Percentiles rank a stretch among this genome's conserved stretches.
Conservation (phyloP, 306 rosid genomes). For the Abrus pulchellus region DNA sequence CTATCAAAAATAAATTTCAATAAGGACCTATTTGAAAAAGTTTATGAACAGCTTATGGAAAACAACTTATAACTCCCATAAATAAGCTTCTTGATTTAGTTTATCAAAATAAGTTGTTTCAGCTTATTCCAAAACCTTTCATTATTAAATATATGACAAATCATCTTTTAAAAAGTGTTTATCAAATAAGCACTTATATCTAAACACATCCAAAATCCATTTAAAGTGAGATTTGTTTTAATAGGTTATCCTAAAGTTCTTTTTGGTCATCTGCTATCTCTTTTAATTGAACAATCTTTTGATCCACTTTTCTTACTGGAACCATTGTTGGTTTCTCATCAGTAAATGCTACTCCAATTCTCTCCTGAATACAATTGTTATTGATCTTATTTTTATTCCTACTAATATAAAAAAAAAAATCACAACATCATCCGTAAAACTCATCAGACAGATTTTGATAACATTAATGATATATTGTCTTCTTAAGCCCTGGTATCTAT, state of each 20-base stretch:
- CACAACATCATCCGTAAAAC: neutral
- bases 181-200: no score
- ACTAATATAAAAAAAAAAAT: neutral
- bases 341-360: neutral
- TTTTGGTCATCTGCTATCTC: neutral
- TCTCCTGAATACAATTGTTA: neutral
- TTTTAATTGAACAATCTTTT: neutral
- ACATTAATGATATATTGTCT: neutral
- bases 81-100: no score
- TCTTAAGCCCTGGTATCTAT: neutral
- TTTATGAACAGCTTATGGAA: no score
- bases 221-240: neutral
- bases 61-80: no score
- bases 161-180: no score
- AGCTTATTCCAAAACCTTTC: no score
- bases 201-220: neutral
- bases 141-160: no score
- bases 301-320: constrained; percentile 2
- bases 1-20: neutral
- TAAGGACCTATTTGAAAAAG: no score
- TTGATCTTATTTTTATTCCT: neutral
- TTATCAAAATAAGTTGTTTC: no score
- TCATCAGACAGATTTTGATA: neutral
- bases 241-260: neutral
- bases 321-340: neutral